A percentile compares a stretch with the other conserved stretches of the same genome.
phyloP scores from a whole-genome alignment of 257 asterid species.

The Asclepias syriaca region DNA sequence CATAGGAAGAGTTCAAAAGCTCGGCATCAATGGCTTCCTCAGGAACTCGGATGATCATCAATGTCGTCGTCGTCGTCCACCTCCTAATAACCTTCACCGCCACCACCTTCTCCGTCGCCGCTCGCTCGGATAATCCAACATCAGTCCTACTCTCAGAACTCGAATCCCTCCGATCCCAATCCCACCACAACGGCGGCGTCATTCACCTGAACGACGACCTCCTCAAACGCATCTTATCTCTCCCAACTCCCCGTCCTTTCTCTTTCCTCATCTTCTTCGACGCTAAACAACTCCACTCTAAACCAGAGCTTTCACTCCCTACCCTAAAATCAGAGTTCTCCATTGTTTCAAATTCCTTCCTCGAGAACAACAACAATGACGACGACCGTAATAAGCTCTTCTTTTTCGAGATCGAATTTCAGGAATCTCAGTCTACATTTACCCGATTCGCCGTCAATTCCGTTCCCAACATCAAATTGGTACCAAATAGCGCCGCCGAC shows the following conservation, averaged over 20 bases:
- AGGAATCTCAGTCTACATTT: slow-evolving; percentile 62
- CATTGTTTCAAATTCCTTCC: slow-evolving; percentile 52
- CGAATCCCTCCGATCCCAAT: slow-evolving; percentile 47
- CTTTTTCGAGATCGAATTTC: slow-evolving; percentile 67
- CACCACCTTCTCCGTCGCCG: slow-evolving; percentile 15
- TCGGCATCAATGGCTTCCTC: slow-evolving; percentile 37
- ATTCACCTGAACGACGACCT: slow-evolving; percentile 57
- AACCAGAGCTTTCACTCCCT: slow-evolving; percentile 52
- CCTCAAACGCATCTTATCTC: slow-evolving; percentile 50
- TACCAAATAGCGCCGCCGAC: slow-evolving; percentile 54
- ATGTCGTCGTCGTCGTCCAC: slow-evolving; percentile 15
- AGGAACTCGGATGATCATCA: slow-evolving; percentile 5
- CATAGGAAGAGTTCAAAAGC: background rate
- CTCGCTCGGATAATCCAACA: slow-evolving; percentile 1
- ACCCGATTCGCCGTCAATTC: slow-evolving; percentile 56
- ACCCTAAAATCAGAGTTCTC: slow-evolving; percentile 56
- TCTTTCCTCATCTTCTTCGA: slow-evolving; percentile 73
- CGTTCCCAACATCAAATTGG: slow-evolving; percentile 70
- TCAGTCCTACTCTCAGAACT: slow-evolving; percentile 45
- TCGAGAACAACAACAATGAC: slow-evolving; percentile 32
- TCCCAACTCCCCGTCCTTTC: slow-evolving; percentile 70
- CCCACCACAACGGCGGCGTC: slow-evolving; percentile 39
- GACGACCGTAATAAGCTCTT: slow-evolving; percentile 25
- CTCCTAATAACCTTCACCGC: slow-evolving; percentile 21
- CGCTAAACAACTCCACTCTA: slow-evolving; percentile 66